Percentiles rank a stretch among this genome's conserved stretches.
These are phyloP conservation scores for Trichophyton mentagrophytes DNA, from an alignment of 2,329 filamentous ascomycete genomes.

Conservation along the genomic window DNA sequence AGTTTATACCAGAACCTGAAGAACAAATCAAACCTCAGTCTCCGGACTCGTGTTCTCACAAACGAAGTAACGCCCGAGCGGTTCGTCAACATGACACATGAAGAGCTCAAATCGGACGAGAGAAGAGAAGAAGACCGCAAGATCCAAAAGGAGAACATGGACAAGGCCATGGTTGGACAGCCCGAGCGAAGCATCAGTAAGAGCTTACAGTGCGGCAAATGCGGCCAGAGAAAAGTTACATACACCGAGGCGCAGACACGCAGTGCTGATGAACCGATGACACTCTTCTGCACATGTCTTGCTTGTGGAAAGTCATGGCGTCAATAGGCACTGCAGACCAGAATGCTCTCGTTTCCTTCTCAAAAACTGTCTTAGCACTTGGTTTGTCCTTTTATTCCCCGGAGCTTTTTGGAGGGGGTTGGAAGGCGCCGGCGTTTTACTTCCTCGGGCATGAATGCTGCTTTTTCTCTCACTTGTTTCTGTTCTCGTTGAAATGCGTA, in stretches of 20 bases:
- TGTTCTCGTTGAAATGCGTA: background rate
- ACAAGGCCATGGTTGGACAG: slow-evolving; percentile 88
- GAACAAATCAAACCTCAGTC: slow-evolving; percentile 69
- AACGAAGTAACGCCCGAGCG: slow-evolving; percentile 58
- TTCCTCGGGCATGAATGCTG: slow-evolving; percentile 1
- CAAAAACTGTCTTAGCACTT: slow-evolving; percentile 6
- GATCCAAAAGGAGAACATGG: slow-evolving; percentile 86
- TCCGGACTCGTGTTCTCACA: slow-evolving; percentile 62
- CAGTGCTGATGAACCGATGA: slow-evolving; percentile 77
- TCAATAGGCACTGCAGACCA: slow-evolving; percentile 19
- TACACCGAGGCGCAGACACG: slow-evolving; percentile 95
- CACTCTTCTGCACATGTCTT: slow-evolving; percentile 37
- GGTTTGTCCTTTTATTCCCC: slow-evolving; percentile 6
- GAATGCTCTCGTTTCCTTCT: slow-evolving; percentile 9
- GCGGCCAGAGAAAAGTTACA: slow-evolving; percentile 83
- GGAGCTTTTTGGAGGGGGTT: background rate
- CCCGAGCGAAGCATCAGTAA: slow-evolving; percentile 82
- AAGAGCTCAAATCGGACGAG: slow-evolving; percentile 81
- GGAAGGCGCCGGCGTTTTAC: slow-evolving; percentile 4
- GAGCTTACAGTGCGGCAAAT: slow-evolving; percentile 79
- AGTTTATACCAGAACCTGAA: slow-evolving; percentile 92
- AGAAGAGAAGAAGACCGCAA: slow-evolving; percentile 62
- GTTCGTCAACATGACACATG: slow-evolving; percentile 77
- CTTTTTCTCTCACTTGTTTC: background rate
- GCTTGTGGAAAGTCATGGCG: slow-evolving; percentile 38